Conservation (phyloP, 176 grass and related monocot genomes). For the Eremochloa ophiuroides region DNA sequence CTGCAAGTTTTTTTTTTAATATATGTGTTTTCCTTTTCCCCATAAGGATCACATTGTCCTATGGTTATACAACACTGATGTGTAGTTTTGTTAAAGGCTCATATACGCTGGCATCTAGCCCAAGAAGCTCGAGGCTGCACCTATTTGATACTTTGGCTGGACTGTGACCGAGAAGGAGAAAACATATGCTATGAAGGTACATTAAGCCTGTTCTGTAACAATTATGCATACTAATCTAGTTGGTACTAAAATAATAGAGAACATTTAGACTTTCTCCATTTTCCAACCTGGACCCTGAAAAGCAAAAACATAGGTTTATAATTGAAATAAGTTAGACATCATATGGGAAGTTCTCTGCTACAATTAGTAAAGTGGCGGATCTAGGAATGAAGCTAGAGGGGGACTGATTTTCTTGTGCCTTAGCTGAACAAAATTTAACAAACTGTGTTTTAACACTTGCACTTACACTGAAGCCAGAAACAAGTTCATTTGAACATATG, state of each 20-base stretch:
- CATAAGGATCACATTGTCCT: not conserved
- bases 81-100: conserved; percentile 52
- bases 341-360: conserved; percentile 2
- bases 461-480: too few relatives aligned
- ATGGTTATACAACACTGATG: conserved; percentile 18
- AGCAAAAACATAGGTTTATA: not conserved
- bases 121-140: conserved; percentile 82
- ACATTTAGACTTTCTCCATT: not conserved
- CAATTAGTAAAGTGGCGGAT: too few relatives aligned
- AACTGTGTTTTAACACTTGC: too few relatives aligned
- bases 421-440: too few relatives aligned
- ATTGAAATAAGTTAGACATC: not conserved
- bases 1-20: too few relatives aligned
- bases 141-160: conserved; percentile 91
- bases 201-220: not conserved
- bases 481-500: too few relatives aligned
- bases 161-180: conserved; percentile 98
- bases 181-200: conserved; percentile 99
- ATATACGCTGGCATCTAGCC: conserved; percentile 89
- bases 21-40: not conserved
- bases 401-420: too few relatives aligned
- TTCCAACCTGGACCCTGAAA: not conserved
- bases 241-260: not conserved
- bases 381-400: too few relatives aligned
- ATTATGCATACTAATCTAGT: not conserved